Evolutionary conservation across 768 basidiomycete genomes (phyloP), one percentile per base, ranked within the genome.

Genomic region (Boletus vermiculosoides): DNA sequence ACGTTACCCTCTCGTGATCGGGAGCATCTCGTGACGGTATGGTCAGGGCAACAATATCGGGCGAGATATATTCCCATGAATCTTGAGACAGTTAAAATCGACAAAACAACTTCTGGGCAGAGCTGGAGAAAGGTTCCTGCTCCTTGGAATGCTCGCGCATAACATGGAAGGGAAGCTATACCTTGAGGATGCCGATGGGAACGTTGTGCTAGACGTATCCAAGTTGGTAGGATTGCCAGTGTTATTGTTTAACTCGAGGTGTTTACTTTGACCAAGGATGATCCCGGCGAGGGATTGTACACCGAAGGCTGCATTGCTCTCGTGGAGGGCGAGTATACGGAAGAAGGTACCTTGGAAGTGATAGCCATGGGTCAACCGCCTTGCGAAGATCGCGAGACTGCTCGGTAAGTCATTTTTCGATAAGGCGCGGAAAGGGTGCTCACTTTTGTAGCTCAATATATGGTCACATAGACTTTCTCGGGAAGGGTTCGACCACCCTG

Each of bases 311-410:
- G 88, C 56, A 90, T 98, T 71, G 93, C 94, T 1, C 81, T 99
- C 16, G 86, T 98, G 0, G 97, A 98, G 75, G 97, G 97, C 22
- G 92, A 94, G 66, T 99, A 98, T 68, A 98, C 92, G 0, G 88
- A 95, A 57, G 94, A 98, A 31, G 90, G 88, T 49, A 90, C 82
- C 1, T 78, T 99, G 49, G 82, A 88, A 61, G 92, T 98, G 7
- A 84, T 94, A 60, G 97, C 95, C 20, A 90, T 99, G 58, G 97
- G 97, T 2, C 96, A 98, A 73, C 97, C 97, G 2, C 97, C 97
- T 12, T 96, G 94, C 66, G 97, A 99, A 73, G 82, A 88, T 62
- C 79, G 97, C 41, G 87, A 87, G 57, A 85, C 83, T 2, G 87
- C 96, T 16, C 80, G 93, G 92, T 93, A 66, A 59, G 81, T 63